Evolutionary conservation across 2,329 filamentous ascomycete species (phyloP).

Genomic region (Sporothrix dimorphospora): DNA sequence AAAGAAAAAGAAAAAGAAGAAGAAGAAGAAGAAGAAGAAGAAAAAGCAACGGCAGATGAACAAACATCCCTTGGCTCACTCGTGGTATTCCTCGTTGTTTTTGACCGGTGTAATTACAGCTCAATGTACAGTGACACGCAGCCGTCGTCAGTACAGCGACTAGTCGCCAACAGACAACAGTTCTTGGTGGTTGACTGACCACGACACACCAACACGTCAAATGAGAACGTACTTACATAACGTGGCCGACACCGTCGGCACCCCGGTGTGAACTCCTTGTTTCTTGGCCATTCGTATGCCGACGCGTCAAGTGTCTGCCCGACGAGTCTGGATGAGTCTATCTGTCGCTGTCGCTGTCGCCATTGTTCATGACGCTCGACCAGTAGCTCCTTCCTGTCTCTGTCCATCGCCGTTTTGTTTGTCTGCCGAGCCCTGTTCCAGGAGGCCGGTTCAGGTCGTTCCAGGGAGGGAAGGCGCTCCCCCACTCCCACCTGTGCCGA

Average conservation of each 20-base stretch:
- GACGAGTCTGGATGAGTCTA: background rate
- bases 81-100: background rate
- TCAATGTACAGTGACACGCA: background rate
- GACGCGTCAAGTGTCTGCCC: background rate
- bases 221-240: background rate
- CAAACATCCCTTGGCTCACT: background rate
- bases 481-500: constrained; percentile 6
- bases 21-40: background rate
- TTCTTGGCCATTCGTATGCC: background rate
- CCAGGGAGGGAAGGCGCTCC: background rate
- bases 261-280: background rate
- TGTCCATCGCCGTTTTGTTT: background rate
- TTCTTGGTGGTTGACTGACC: background rate
- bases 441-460: background rate
- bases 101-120: background rate
- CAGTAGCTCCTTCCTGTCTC: constrained; percentile 4
- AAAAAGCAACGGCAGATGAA: background rate
- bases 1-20: background rate
- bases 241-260: background rate
- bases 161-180: no score
- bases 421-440: background rate
- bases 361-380: background rate
- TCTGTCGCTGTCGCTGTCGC: background rate
- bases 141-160: no score
- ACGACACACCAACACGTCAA: background rate